Evolutionary conservation across 1,284 basidiomycete species (phyloP).

Genomic region (Erythrobasidium hasegawianum): DNA sequence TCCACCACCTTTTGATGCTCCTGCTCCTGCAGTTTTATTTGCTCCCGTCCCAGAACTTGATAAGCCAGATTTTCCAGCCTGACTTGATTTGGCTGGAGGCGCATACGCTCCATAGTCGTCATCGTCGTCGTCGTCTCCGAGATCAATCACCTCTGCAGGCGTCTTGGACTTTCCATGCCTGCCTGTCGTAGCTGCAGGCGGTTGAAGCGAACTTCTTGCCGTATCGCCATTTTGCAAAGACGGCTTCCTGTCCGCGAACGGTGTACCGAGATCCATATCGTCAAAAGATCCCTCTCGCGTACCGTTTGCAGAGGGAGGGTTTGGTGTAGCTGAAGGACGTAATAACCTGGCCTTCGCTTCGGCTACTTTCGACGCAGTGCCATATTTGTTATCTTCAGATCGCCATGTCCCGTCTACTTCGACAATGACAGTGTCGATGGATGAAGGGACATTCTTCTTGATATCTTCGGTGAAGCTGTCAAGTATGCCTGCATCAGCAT

Average conservation of each 20-base stretch:
- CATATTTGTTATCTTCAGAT: constrained; percentile 78
- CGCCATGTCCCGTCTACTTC: constrained; percentile 96
- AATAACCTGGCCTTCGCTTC: neutral
- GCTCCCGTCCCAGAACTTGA: neutral
- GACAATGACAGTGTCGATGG: constrained; percentile 84
- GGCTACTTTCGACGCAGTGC: constrained; percentile 53
- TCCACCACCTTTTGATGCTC: neutral
- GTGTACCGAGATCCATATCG: constrained; percentile 7
- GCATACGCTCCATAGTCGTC: constrained; percentile 8
- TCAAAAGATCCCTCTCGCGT: neutral
- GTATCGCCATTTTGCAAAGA: neutral
- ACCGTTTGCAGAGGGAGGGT: neutral
- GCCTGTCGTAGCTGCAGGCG: neutral
- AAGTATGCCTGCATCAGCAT: neutral
- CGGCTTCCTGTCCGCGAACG: constrained; percentile 20
- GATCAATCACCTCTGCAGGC: constrained; percentile 25
- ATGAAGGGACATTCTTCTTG: constrained; percentile 67
- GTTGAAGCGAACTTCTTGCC: neutral
- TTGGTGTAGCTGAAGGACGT: neutral
- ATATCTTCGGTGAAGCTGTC: constrained; percentile 82
- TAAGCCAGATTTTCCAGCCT: neutral
- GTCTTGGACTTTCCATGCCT: constrained; percentile 22
- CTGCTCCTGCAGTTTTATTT: too few species aligned
- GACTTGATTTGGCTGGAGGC: neutral
- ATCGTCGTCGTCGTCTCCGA: constrained; percentile 33